Base-by-base conservation (phyloP, 2,329 filamentous ascomycete species). In the Chaetomiaceae sp. region DNA sequence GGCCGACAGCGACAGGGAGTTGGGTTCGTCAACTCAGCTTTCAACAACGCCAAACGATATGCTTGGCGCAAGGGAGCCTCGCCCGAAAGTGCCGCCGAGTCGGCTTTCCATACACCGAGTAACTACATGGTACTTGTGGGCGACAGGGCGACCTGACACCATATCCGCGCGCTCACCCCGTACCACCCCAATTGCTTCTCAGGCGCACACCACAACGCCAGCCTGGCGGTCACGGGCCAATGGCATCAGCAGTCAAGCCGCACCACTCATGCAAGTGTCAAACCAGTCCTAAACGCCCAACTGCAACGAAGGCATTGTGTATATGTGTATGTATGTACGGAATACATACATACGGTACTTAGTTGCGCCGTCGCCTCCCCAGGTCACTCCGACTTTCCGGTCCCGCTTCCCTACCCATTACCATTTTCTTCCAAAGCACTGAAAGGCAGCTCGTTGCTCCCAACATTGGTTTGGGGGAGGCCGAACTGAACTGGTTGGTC, bases 101-200 rank as follows among this genome's bases (percentile, higher is more conserved):
- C 21, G n/a, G n/a, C n/a, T n/a, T 17, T 30, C 20, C 33, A 17
- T 10, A 6, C 17, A 33, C 25, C 20, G 40, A 16, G 14, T 16
- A 30, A 37, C 30, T 17, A 19, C 37, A 21, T n/a, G 5, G 20
- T 27, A 33, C n/a, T n/a, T 8, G 16, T 30, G 20, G 34, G 14
- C 20, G 20, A 14, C 48, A 53, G 27, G 14, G 20, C 16, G 14
- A 47, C 50, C 39, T 50, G 44, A 55, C 46, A 54, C 54, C 58
- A 54, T 54, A 57, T 57, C 55, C 51, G 53, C 47, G 46, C 60
- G 53, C 52, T 58, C 40, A 27, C 53, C 44, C 47, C 58, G 58
- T 61, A 20, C 51, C 12, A 61, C 59, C 59, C 51, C 50, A 56
- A 41, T 42, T 53, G 25, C 39, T 54, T 57, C 47, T 38, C 56